A percentile compares a stretch with the other conserved stretches of the same genome.
These are phyloP conservation scores for Diaporthe amygdali DNA, from an alignment of 2,329 filamentous ascomycete species.

Conservation along the genomic window DNA sequence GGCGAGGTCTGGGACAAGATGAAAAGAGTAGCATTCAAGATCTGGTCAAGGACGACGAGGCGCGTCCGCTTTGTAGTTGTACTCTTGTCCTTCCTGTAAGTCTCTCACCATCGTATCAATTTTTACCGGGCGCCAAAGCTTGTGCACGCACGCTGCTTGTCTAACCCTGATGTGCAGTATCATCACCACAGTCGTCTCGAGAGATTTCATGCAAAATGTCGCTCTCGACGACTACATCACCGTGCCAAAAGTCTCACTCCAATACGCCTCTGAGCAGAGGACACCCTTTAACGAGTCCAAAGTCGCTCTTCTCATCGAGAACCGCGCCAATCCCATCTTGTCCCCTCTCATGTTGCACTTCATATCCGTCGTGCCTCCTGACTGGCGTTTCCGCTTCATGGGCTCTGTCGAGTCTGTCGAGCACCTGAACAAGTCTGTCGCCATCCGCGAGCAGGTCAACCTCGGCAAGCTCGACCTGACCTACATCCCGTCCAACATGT, in stretches of 20 bases:
- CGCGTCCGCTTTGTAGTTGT: conserved; percentile 20
- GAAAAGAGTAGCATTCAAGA: conserved; percentile 10
- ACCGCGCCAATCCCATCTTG: conserved; percentile 51
- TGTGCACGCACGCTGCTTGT: not conserved
- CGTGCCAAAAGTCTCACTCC: conserved; percentile 23
- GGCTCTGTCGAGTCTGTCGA: conserved; percentile 45
- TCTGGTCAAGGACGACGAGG: conserved; percentile 24
- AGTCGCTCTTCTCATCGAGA: conserved; percentile 58
- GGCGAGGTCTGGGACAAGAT: conserved; percentile 22
- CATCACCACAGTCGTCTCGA: conserved; percentile 18
- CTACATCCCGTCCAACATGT: conserved; percentile 53
- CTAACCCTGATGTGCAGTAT: conserved; percentile 10
- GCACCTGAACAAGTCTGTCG: conserved; percentile 38
- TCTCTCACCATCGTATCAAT: not conserved
- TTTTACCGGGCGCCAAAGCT: not conserved
- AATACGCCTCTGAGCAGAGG: conserved; percentile 29
- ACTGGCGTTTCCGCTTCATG: conserved; percentile 61
- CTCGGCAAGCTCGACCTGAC: conserved; percentile 58
- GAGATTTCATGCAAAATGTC: conserved; percentile 19
- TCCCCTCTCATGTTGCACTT: conserved; percentile 57
- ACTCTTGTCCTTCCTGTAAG: conserved; percentile 22
- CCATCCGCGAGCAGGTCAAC: conserved; percentile 53
- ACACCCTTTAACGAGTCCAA: conserved; percentile 54
- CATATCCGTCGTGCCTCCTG: conserved; percentile 56
- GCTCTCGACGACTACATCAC: conserved; percentile 20